phyloP scores from a whole-genome alignment of 2,329 filamentous ascomycete genomes.

The Scolecobasidium constrictum region DNA sequence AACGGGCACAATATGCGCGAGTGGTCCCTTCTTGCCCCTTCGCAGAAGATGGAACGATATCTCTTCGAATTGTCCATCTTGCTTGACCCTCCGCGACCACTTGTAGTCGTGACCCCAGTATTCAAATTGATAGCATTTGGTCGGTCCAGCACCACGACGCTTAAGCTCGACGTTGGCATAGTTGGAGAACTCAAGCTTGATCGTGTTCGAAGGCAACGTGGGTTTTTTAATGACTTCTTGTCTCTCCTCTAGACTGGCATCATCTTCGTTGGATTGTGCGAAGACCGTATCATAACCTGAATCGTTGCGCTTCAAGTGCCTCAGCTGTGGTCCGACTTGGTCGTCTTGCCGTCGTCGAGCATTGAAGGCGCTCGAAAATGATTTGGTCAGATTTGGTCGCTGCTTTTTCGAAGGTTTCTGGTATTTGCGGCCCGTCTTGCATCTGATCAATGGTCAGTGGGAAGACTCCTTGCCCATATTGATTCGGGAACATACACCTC shows the following conservation, averaged over 20 bases:
- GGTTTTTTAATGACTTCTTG: not conserved
- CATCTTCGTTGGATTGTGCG: constrained; percentile 18
- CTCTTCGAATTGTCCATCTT: constrained; percentile 50
- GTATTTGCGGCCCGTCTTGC: constrained; percentile 15
- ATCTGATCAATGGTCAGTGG: no score
- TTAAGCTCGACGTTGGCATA: constrained; percentile 85
- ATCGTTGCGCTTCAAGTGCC: constrained; percentile 42
- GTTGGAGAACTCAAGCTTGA: constrained; percentile 92
- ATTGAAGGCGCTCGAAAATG: constrained; percentile 49
- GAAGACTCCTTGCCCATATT: constrained; percentile 68
- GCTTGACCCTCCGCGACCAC: constrained; percentile 67
- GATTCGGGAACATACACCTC: no score
- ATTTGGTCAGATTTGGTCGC: constrained; percentile 43
- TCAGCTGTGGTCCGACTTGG: constrained; percentile 38
- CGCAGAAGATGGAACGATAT: constrained; percentile 74
- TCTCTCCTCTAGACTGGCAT: not conserved
- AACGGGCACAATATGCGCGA: constrained; percentile 81
- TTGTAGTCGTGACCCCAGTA: constrained; percentile 84
- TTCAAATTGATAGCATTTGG: constrained; percentile 80
- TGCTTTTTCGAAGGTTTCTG: constrained; percentile 24
- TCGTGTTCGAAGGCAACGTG: constrained; percentile 56
- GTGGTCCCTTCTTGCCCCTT: constrained; percentile 48
- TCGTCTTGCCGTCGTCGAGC: constrained; percentile 33
- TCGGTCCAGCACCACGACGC: constrained; percentile 51
- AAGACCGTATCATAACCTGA: constrained; percentile 45